Conservation (phyloP, 345 rosid genomes). For the Salix exigua region DNA sequence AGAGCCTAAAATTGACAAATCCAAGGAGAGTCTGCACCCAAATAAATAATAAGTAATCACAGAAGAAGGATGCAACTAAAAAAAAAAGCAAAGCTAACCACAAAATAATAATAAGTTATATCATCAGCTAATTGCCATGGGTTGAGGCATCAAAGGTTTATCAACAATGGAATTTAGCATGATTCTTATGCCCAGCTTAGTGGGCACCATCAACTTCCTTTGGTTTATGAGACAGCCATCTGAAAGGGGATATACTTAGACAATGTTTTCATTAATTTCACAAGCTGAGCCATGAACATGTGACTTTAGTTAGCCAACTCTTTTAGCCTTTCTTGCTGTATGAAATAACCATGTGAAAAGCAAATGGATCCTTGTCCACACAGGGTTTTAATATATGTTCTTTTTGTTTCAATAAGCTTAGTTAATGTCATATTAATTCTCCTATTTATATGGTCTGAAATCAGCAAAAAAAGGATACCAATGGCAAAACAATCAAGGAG, state of each 20-base stretch:
- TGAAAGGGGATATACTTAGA: not conserved
- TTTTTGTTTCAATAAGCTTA: not conserved
- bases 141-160: not conserved
- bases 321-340: not conserved
- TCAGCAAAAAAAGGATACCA: not conserved
- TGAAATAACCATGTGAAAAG: not conserved
- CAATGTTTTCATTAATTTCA: not conserved
- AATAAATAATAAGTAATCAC: slow-evolving; percentile 4
- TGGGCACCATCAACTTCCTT: not conserved
- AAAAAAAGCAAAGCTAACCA: not conserved
- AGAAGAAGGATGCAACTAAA: not conserved
- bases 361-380: not conserved
- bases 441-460: not conserved
- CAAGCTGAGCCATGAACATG: not conserved
- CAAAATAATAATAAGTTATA: not conserved
- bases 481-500: not conserved
- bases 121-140: not conserved
- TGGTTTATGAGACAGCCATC: not conserved
- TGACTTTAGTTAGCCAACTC: not conserved
- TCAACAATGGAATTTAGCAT: not conserved
- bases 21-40: slow-evolving; percentile 81
- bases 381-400: not conserved
- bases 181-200: too few species aligned
- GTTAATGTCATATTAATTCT: not conserved
- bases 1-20: slow-evolving; percentile 75